These are phyloP conservation scores for Scedosporium boydii DNA, from an alignment of 2,329 filamentous ascomycete species.

Conservation along the genomic window DNA sequence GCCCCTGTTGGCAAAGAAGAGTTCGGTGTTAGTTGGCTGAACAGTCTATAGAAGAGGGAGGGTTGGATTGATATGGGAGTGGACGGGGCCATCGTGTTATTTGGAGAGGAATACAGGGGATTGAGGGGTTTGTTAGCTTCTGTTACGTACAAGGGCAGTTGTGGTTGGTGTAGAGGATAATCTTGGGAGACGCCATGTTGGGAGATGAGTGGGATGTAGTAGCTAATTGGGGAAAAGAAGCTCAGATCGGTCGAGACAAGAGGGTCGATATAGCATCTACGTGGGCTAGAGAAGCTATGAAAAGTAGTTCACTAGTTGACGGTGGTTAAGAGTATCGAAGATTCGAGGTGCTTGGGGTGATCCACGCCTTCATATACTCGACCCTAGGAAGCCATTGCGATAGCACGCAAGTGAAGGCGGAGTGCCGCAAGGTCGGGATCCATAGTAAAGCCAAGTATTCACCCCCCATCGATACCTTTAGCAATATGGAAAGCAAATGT, in stretches of 20 bases:
- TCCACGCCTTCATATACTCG: not conserved
- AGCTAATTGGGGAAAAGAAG: not conserved
- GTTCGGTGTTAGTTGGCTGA: not conserved
- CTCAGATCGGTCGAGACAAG: not conserved
- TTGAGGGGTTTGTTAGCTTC: not conserved
- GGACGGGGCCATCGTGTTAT: too few species aligned
- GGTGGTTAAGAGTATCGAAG: not conserved
- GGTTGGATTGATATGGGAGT: too few species aligned
- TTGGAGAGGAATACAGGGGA: not conserved
- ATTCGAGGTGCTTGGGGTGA: not conserved
- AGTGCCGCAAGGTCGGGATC: not conserved
- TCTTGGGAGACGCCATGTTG: conserved; percentile 30
- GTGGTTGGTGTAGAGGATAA: conserved; percentile 63
- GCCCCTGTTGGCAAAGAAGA: conserved; percentile 34
- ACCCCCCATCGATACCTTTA: not conserved
- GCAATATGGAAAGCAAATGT: not conserved
- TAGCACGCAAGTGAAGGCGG: not conserved
- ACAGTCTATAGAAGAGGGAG: not conserved
- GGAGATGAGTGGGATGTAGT: not conserved
- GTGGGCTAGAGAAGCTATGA: not conserved
- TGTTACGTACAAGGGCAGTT: conserved; percentile 47
- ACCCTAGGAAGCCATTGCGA: not conserved
- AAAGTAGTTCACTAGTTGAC: not conserved
- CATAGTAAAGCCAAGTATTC: too few species aligned
- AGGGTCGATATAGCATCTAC: not conserved